Evolutionary conservation across 192 early-diverging fungal genomes (phyloP).

Genomic region (Backusella parvicylindrica): DNA sequence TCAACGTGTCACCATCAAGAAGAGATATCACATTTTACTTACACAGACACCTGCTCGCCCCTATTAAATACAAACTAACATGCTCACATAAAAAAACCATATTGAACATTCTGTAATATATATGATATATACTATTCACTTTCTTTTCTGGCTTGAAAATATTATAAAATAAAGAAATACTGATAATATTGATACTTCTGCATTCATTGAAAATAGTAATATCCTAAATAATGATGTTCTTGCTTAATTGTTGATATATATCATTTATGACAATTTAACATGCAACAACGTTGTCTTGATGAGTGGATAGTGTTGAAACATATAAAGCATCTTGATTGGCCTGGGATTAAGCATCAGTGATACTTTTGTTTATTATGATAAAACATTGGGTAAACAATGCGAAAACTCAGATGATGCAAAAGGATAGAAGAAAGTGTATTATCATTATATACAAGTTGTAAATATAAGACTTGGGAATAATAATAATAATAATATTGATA

Average conservation of each 20-base stretch:
- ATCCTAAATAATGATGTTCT: too few species aligned
- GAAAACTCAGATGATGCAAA: not conserved
- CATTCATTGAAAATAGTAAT: too few species aligned
- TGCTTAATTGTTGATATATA: too few species aligned
- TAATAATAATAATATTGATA: too few species aligned
- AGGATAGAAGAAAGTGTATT: too few species aligned
- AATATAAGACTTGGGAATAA: too few species aligned
- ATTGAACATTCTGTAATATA: not conserved
- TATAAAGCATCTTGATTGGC: not conserved
- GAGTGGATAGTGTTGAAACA: too few species aligned
- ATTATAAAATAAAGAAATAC: not conserved
- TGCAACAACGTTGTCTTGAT: too few species aligned
- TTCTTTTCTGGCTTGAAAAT: not conserved
- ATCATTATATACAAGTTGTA: not conserved
- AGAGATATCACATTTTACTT: conserved; percentile 84
- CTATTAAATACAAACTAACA: conserved; percentile 8
- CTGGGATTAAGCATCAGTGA: not conserved
- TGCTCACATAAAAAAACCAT: not conserved
- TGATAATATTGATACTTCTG: not conserved
- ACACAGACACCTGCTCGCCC: conserved; percentile 51
- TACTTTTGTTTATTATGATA: not conserved
- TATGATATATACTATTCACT: not conserved
- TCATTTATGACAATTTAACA: too few species aligned
- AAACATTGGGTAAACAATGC: not conserved
- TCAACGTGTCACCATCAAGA: conserved; percentile 96